A percentile compares a stretch with the other conserved stretches of the same genome.
phyloP scores from a whole-genome alignment of 306 rosid genomes.

The Prunus persica region DNA sequence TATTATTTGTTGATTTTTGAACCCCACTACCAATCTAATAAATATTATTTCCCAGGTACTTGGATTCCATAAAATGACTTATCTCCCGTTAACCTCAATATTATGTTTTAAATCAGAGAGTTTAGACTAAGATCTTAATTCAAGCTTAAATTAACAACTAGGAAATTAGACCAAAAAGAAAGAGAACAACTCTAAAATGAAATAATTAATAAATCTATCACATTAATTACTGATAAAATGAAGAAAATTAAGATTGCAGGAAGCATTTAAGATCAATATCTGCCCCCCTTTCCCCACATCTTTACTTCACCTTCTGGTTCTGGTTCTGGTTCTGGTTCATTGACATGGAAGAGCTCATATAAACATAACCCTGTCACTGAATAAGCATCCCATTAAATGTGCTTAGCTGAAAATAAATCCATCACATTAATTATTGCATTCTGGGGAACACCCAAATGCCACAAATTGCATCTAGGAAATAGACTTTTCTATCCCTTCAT shows the following conservation, averaged over 20 bases:
- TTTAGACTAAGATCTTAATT: too few relatives aligned
- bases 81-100: too few relatives aligned
- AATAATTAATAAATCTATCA: too few relatives aligned
- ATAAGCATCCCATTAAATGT: slow-evolving; percentile 2
- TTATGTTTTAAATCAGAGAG: too few relatives aligned
- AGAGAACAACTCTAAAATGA: too few relatives aligned
- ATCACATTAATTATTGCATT: neutral
- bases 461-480: neutral
- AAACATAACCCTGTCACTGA: neutral
- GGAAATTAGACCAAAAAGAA: too few relatives aligned
- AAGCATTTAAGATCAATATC: neutral
- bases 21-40: neutral
- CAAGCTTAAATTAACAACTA: too few relatives aligned
- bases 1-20: neutral
- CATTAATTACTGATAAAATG: neutral
- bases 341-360: neutral
- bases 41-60: too few relatives aligned
- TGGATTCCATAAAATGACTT: too few relatives aligned
- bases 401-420: neutral
- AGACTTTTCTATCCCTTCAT: neutral
- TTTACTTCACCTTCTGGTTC: neutral
- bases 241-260: neutral
- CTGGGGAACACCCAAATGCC: neutral
- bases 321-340: neutral
- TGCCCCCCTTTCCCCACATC: neutral